Evolutionary conservation across 352 stramenopile genomes (phyloP).

Genomic region (Phytophthora citrophthora): DNA sequence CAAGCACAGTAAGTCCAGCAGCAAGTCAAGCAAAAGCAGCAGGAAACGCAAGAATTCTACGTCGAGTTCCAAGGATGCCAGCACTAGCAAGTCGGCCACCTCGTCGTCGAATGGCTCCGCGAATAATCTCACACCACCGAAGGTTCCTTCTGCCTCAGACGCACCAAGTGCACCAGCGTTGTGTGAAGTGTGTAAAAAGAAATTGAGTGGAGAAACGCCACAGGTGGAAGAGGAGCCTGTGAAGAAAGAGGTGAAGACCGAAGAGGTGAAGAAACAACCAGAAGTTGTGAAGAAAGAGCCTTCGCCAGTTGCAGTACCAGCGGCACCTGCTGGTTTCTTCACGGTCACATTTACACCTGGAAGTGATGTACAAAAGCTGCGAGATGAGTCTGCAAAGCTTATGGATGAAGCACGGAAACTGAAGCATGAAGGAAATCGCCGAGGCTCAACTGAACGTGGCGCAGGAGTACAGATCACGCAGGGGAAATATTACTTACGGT

Average conservation of each 20-base stretch:
- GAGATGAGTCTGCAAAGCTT: slow-evolving; percentile 52
- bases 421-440: slow-evolving; percentile 84
- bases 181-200: slow-evolving; percentile 72
- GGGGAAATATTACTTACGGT: slow-evolving; percentile 77
- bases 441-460: slow-evolving; percentile 50
- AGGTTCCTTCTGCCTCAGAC: slow-evolving; percentile 20
- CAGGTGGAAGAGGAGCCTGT: slow-evolving; percentile 35
- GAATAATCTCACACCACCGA: slow-evolving; percentile 27
- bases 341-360: slow-evolving; percentile 46
- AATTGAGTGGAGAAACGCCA: slow-evolving; percentile 44
- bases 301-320: slow-evolving; percentile 6
- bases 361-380: slow-evolving; percentile 62
- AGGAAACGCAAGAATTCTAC: slow-evolving; percentile 29
- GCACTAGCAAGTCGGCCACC: slow-evolving; percentile 19
- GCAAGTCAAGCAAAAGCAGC: slow-evolving; percentile 33
- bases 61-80: slow-evolving; percentile 21
- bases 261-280: slow-evolving; percentile 34
- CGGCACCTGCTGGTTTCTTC: slow-evolving; percentile 43
- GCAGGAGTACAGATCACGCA: slow-evolving; percentile 59
- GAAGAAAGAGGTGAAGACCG: slow-evolving; percentile 46
- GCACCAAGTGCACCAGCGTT: slow-evolving; percentile 43
- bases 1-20: slow-evolving; percentile 34
- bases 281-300: slow-evolving; percentile 43
- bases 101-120: slow-evolving; percentile 27
- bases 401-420: slow-evolving; percentile 74